Evolutionary conservation across 352 stramenopile species (phyloP).

Genomic region (Peronospora belbahrii): DNA sequence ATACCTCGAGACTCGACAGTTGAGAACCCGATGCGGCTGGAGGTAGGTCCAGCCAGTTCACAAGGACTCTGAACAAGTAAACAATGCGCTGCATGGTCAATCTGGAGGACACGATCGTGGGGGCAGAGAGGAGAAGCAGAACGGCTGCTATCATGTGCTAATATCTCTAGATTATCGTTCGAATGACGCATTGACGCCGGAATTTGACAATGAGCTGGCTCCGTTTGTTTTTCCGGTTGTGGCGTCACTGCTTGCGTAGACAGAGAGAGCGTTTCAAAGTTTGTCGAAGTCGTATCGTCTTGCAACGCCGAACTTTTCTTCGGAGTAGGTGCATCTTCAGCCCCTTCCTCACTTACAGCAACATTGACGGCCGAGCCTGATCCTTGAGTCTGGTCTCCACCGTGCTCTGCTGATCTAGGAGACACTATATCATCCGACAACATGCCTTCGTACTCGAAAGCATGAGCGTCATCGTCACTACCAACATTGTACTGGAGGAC

Average conservation of each 20-base stretch:
- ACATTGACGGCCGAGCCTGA: not conserved
- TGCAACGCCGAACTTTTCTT: conserved; percentile 1
- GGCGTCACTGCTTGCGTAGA: conserved; percentile 8
- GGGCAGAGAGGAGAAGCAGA: conserved; percentile 5
- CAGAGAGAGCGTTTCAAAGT: conserved; percentile 11
- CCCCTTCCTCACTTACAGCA: conserved; percentile 1
- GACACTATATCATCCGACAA: conserved; percentile 10
- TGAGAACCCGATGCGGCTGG: conserved; percentile 2
- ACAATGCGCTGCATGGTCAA: conserved; percentile 1
- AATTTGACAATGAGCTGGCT: not conserved
- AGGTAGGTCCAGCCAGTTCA: conserved; percentile 6
- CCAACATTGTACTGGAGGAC: conserved; percentile 17
- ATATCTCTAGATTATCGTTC: not conserved
- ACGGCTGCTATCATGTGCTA: not conserved
- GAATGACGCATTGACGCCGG: not conserved
- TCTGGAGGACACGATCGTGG: conserved; percentile 1
- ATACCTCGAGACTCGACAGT: conserved; percentile 2
- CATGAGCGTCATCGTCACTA: conserved; percentile 23
- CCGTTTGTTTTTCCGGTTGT: conserved; percentile 7
- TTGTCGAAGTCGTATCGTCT: not conserved
- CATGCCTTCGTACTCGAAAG: conserved; percentile 28
- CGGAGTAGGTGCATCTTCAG: conserved; percentile 8
- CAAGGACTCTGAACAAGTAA: conserved; percentile 8
- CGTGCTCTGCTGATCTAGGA: not conserved
- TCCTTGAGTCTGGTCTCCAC: not conserved